Percentiles rank a stretch among this genome's conserved stretches.
Evolutionary conservation across 2,329 filamentous ascomycete species (phyloP).

Genomic region (Clarireedia hainanense): DNA sequence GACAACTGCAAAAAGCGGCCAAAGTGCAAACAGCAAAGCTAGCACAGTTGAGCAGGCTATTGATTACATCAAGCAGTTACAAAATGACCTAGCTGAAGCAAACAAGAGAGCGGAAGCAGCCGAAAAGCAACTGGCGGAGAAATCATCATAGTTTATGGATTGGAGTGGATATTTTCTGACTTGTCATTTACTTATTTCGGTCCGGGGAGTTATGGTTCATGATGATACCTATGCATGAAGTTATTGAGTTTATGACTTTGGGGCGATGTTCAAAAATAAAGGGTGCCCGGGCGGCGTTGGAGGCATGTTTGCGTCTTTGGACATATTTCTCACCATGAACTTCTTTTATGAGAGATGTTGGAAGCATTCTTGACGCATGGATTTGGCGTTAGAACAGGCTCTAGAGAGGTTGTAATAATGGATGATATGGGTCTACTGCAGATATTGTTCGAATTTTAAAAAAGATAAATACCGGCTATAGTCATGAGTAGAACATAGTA

Average conservation of each 20-base stretch:
- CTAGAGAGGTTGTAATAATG: too few relatives aligned
- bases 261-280: not conserved
- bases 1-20: slow-evolving; percentile 34
- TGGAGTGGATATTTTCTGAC: not conserved
- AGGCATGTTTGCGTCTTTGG: not conserved
- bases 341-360: not conserved
- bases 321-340: not conserved
- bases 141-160: slow-evolving; percentile 2
- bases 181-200: not conserved
- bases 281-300: not conserved
- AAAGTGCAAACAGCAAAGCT: slow-evolving; percentile 77
- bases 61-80: slow-evolving; percentile 82
- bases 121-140: slow-evolving; percentile 21
- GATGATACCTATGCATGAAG: slow-evolving; percentile 10
- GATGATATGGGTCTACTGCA: not conserved
- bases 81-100: slow-evolving; percentile 62
- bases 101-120: slow-evolving; percentile 46
- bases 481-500: too few relatives aligned
- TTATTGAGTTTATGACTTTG: not conserved
- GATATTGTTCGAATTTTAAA: not conserved
- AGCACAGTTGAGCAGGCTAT: slow-evolving; percentile 97
- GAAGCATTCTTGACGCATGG: not conserved
- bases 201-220: not conserved
- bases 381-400: too few relatives aligned
- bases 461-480: not conserved